A percentile compares a stretch with the other conserved stretches of the same genome.
These are phyloP conservation scores for Xylariaceae sp. DNA, from an alignment of 2,329 filamentous ascomycete genomes.

Conservation along the genomic window DNA sequence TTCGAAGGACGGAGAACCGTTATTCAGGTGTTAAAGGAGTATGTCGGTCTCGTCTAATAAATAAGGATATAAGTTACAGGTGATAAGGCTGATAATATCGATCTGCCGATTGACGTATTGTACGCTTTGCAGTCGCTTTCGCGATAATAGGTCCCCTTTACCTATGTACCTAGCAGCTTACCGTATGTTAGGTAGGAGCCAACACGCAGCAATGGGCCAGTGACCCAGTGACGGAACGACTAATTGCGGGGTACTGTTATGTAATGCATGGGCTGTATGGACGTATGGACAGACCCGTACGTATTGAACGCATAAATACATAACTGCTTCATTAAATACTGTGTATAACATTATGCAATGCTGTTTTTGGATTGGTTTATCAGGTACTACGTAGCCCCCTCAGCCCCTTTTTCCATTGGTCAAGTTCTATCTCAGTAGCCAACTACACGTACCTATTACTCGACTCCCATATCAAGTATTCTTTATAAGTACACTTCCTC, in stretches of 20 bases:
- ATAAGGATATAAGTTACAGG: slow-evolving; percentile 16
- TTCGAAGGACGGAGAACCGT: background rate
- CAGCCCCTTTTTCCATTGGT: no score
- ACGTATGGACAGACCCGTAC: background rate
- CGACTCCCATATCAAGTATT: no score
- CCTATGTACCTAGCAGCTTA: background rate
- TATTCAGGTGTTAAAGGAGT: slow-evolving; percentile 1
- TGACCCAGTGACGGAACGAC: background rate
- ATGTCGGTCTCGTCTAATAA: slow-evolving; percentile 5
- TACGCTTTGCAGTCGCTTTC: slow-evolving; percentile 3
- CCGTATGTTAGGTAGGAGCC: no score
- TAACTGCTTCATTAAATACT: no score
- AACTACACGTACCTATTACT: no score
- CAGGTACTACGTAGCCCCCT: no score
- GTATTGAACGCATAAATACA: background rate
- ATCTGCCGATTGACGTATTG: slow-evolving; percentile 33
- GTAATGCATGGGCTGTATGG: no score
- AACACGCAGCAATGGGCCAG: background rate
- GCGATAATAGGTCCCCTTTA: background rate
- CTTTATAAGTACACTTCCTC: no score
- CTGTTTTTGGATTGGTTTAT: no score
- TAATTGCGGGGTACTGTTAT: background rate
- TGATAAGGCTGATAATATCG: slow-evolving; percentile 34
- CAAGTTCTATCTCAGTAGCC: no score
- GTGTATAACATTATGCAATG: no score